Conservation (phyloP, 768 basidiomycete species). For the Mycena indigotica region DNA sequence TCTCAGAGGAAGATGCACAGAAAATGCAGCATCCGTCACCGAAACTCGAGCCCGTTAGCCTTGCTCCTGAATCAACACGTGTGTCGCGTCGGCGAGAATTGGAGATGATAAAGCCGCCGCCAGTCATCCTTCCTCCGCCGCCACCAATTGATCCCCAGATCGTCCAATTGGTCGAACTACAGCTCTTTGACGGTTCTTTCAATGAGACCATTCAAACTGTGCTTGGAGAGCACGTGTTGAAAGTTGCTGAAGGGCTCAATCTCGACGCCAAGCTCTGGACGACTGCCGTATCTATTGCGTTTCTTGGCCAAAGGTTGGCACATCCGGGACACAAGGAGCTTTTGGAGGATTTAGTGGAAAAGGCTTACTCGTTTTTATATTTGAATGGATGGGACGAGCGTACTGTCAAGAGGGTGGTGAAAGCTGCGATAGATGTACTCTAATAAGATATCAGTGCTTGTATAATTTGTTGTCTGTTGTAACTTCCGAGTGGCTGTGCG, state of each 20-base stretch:
- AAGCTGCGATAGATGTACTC: conserved; percentile 12
- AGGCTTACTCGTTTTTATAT: conserved; percentile 43
- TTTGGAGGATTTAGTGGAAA: conserved; percentile 42
- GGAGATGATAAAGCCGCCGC: background rate
- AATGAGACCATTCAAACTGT: conserved; percentile 34
- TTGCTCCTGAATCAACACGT: conserved; percentile 15
- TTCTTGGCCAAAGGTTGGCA: conserved; percentile 39
- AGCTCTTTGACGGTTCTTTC: conserved; percentile 54
- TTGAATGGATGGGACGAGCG: conserved; percentile 25
- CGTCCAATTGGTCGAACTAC: conserved; percentile 39
- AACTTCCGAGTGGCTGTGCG: too few relatives aligned
- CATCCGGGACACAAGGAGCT: conserved; percentile 40
- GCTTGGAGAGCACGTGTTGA: conserved; percentile 37
- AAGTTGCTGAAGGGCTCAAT: conserved; percentile 32
- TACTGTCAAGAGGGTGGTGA: conserved; percentile 12
- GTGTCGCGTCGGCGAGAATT: background rate
- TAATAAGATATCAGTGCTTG: background rate
- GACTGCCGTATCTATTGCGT: conserved; percentile 51
- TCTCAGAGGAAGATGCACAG: conserved; percentile 28
- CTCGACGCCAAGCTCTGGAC: conserved; percentile 47
- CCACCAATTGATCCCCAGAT: conserved; percentile 30
- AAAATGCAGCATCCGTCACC: conserved; percentile 38
- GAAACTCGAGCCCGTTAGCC: conserved; percentile 14
- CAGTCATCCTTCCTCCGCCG: conserved; percentile 11
- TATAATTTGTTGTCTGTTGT: background rate